Conservation (phyloP, 805 yeast species). For the Deakozyma indianensis region DNA sequence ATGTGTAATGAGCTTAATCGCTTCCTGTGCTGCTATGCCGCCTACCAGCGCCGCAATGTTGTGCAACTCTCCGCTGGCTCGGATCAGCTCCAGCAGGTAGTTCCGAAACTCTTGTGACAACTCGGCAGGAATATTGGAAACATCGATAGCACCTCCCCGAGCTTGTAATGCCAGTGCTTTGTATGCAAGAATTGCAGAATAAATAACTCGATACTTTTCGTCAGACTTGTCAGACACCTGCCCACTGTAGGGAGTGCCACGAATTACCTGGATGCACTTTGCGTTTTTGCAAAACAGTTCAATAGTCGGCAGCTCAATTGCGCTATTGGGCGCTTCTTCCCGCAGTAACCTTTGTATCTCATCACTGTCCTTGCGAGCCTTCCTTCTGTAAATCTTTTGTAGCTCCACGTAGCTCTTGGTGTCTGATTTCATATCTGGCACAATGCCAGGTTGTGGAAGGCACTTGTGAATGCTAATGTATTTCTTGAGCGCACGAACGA, state of each 20-base stretch:
- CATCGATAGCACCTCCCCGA: neutral
- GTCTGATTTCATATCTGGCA: conserved; percentile 84
- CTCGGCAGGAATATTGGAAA: neutral
- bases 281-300: conserved; percentile 1
- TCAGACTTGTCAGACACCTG: conserved; percentile 8
- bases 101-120: conserved; percentile 10
- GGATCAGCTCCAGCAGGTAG: conserved; percentile 8
- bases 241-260: conserved; percentile 24
- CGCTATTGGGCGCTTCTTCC: conserved; percentile 19
- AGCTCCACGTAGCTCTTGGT: conserved; percentile 46
- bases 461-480: conserved; percentile 27
- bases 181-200: conserved; percentile 14
- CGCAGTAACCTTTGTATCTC: conserved; percentile 24
- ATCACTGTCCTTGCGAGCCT: conserved; percentile 36
- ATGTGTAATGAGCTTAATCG: conserved; percentile 53
- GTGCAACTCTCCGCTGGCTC: conserved; percentile 31
- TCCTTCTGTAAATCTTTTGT: conserved; percentile 41
- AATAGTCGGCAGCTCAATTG: neutral
- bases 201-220: conserved; percentile 10
- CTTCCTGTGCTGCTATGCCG: conserved; percentile 79
- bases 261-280: conserved; percentile 33
- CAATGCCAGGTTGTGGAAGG: conserved; percentile 50
- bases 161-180: neutral
- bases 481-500: conserved; percentile 35
- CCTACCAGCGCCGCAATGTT: conserved; percentile 61